Conservation (phyloP, 2,329 filamentous ascomycete genomes). For the Ceratocystiopsis brevicomis region DNA sequence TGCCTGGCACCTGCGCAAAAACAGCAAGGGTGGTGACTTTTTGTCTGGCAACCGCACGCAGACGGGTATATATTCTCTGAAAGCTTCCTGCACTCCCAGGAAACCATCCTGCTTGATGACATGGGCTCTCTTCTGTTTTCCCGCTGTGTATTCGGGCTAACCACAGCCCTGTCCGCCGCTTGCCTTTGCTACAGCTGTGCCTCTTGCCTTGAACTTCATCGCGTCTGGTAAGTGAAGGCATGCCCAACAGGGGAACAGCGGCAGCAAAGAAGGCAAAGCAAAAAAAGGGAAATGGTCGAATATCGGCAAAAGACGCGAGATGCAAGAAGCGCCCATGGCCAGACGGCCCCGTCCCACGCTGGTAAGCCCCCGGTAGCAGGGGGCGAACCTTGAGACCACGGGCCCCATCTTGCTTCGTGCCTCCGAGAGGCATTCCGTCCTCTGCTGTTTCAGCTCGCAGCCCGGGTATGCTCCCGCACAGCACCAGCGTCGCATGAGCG, state of each 20-base stretch:
- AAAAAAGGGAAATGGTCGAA: too few relatives aligned
- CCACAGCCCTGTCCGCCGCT: conserved; percentile 1
- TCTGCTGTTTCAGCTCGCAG: too few relatives aligned
- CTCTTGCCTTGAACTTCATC: conserved; percentile 75
- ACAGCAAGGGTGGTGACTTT: conserved; percentile 50
- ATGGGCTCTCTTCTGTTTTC: not conserved
- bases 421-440: too few relatives aligned
- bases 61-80: conserved; percentile 36
- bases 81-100: not conserved
- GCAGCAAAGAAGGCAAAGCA: conserved; percentile 1
- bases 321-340: not conserved
- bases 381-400: too few relatives aligned
- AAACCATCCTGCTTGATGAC: not conserved
- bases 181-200: conserved; percentile 36
- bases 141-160: conserved; percentile 1
- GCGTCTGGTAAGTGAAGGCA: conserved; percentile 60
- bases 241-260: conserved; percentile 5
- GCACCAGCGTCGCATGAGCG: conserved; percentile 1
- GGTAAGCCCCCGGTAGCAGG: too few relatives aligned
- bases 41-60: conserved; percentile 64
- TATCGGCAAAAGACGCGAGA: too few relatives aligned
- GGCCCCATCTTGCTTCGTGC: too few relatives aligned
- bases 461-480: conserved; percentile 24
- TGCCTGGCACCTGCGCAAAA: conserved; percentile 38
- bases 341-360: conserved; percentile 26